Base-by-base conservation (phyloP, 2,329 filamentous ascomycete genomes). In the Waltergamsia citrina region DNA sequence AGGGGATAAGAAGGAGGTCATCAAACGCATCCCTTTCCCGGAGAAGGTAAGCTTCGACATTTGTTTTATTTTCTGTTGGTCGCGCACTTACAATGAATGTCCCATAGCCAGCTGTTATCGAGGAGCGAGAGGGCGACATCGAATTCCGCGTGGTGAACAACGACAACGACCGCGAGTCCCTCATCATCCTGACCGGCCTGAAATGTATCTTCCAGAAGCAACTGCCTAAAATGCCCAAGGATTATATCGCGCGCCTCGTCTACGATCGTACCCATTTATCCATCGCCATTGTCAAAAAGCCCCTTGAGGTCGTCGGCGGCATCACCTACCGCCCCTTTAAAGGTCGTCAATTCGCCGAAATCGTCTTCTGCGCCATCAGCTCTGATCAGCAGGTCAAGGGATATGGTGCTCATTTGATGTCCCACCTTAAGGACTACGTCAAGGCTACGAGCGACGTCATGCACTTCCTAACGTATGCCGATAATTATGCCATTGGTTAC, bases 161-260 rank as follows among this genome's bases (percentile, higher is more conserved):
- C 53, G 92, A 98, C 52, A 83, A 84, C 48, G 71, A 79, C 24
- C 75, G 82, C 43, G 86, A 94, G 50, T 93, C 85, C 52, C 79
- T 88, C 44, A 93, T 96, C 51, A 93, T 98, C 47, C 69, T 98
- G 38, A 95, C 90, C 0, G 92, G 92, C 11, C 68, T 98, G 36
- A 98, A 96, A 56, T 94, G 88, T 53, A 93, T 98, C 43, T 96
- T 98, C 50, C 92, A 98, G 56, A 96, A 96, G 49, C 92, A 98
- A 53, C 69, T 98, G 6, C 92, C 92, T 1, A 96, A 96, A 60
- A 98, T 98, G 92, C 92, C 92, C 11, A 95, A 96, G 59, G 92
- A 96, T 53, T 98, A 98, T 56, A 96, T 98, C 47, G 92, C 92
- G 4, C 84, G 92, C 25, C 76, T 98, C 7, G 92, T 98, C 38